phyloP scores from a whole-genome alignment of 345 rosid species.

The Citrus maxima region DNA sequence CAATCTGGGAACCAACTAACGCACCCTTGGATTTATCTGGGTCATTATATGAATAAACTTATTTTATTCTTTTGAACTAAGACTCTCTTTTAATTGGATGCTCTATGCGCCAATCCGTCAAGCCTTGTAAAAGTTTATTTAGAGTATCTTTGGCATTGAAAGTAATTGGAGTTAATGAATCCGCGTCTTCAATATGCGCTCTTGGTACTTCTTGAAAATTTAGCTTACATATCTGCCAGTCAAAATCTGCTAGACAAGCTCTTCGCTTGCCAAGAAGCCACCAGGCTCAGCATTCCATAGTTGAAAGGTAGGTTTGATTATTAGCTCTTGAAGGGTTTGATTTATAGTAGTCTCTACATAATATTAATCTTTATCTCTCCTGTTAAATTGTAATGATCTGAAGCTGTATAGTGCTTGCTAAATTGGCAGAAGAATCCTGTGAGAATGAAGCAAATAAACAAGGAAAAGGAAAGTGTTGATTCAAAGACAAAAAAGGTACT shows the following conservation, averaged over 20 bases:
- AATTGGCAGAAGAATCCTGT: neutral
- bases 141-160: neutral
- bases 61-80: neutral
- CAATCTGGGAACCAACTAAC: neutral
- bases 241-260: constrained; percentile 11
- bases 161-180: neutral
- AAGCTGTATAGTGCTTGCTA: neutral
- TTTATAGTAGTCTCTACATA: neutral
- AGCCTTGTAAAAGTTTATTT: neutral
- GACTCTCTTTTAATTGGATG: neutral
- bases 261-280: neutral
- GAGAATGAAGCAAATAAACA: constrained; percentile 43
- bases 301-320: constrained; percentile 65
- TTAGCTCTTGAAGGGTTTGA: constrained; percentile 18
- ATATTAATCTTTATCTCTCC: neutral
- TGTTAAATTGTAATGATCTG: constrained; percentile 1
- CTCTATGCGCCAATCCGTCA: neutral
- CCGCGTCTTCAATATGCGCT: neutral
- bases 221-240: constrained; percentile 35
- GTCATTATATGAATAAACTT: neutral
- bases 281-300: neutral
- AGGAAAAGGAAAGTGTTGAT: constrained; percentile 21
- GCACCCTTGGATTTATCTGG: neutral
- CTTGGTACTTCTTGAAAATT: neutral
- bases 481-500: constrained; percentile 23